These are phyloP conservation scores for Ceratobasidium sp. DNA, from an alignment of 1,284 basidiomycete genomes.

Conservation along the genomic window DNA sequence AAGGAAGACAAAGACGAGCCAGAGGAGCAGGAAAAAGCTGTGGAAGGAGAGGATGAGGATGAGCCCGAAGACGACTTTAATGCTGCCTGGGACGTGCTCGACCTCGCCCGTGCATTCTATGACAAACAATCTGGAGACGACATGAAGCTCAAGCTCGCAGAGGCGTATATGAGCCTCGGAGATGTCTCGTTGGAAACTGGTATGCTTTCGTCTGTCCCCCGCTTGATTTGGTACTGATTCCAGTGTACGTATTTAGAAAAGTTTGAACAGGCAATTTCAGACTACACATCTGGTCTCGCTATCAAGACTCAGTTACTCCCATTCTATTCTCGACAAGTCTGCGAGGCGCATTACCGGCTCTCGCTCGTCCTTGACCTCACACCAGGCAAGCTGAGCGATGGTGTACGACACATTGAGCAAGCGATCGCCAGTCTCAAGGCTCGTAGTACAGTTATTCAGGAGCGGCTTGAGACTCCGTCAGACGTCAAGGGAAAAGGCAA, in stretches of 20 bases:
- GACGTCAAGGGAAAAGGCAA: constrained; percentile 73
- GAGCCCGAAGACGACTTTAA: constrained; percentile 89
- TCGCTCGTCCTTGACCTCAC: constrained; percentile 88
- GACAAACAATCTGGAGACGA: constrained; percentile 66
- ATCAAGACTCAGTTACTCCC: constrained; percentile 78
- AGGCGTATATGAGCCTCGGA: constrained; percentile 82
- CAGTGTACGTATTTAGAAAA: constrained; percentile 65
- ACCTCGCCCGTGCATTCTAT: constrained; percentile 84
- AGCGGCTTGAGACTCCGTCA: constrained; percentile 51
- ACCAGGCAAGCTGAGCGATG: constrained; percentile 76
- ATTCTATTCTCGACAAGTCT: constrained; percentile 80
- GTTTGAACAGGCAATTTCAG: constrained; percentile 86
- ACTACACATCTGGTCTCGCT: constrained; percentile 75
- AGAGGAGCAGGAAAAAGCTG: constrained; percentile 54
- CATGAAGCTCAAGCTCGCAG: constrained; percentile 76
- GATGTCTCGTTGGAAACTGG: constrained; percentile 91
- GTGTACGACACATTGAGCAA: constrained; percentile 77
- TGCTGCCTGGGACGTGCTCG: constrained; percentile 91
- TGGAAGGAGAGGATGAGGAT: constrained; percentile 40
- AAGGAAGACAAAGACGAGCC: constrained; percentile 58
- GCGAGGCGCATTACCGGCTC: constrained; percentile 88
- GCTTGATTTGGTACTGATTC: neutral
- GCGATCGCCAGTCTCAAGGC: constrained; percentile 77
- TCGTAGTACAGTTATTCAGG: constrained; percentile 68
- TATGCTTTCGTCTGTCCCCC: constrained; percentile 48